Percentiles rank a stretch among this genome's conserved stretches.
Conservation (phyloP, 306 rosid species). For the Castanea crenata region DNA sequence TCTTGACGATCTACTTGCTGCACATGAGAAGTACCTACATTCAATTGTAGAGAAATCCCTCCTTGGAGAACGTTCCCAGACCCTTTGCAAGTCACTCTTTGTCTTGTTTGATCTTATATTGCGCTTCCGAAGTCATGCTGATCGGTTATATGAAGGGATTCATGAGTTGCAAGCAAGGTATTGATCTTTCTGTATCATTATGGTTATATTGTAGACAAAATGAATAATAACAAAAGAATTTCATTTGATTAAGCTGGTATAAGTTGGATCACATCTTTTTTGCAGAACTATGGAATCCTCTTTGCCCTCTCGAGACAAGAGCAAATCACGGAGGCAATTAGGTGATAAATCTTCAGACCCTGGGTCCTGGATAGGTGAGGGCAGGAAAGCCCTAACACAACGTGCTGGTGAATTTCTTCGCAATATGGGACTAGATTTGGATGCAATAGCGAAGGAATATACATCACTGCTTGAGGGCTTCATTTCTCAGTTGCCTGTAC, state of each 20-base stretch:
- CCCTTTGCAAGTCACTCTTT: slow-evolving; percentile 79
- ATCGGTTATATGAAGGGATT: slow-evolving; percentile 87
- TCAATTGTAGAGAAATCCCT: slow-evolving; percentile 91
- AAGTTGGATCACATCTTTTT: slow-evolving; percentile 25
- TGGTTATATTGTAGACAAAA: not conserved
- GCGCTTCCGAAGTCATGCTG: slow-evolving; percentile 81
- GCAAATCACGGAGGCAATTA: slow-evolving; percentile 45
- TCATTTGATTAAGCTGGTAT: slow-evolving; percentile 5
- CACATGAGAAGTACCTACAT: slow-evolving; percentile 88
- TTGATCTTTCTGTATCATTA: slow-evolving; percentile 11
- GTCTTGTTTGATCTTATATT: slow-evolving; percentile 84
- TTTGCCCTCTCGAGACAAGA: slow-evolving; percentile 53
- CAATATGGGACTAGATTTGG: slow-evolving; percentile 76
- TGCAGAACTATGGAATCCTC: slow-evolving; percentile 73
- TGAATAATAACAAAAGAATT: not conserved
- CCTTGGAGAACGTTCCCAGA: slow-evolving; percentile 83
- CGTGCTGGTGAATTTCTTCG: slow-evolving; percentile 81
- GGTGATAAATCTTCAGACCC: slow-evolving; percentile 45
- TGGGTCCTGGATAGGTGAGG: slow-evolving; percentile 80
- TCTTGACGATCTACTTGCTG: slow-evolving; percentile 92
- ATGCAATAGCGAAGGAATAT: slow-evolving; percentile 74
- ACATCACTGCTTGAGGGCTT: slow-evolving; percentile 82
- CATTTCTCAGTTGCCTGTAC: slow-evolving; percentile 91
- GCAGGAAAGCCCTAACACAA: slow-evolving; percentile 87
- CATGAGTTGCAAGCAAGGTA: slow-evolving; percentile 93